Evolutionary conservation across 2,329 filamentous ascomycete species (phyloP).

Genomic region (Pseudogymnoascus sp.): DNA sequence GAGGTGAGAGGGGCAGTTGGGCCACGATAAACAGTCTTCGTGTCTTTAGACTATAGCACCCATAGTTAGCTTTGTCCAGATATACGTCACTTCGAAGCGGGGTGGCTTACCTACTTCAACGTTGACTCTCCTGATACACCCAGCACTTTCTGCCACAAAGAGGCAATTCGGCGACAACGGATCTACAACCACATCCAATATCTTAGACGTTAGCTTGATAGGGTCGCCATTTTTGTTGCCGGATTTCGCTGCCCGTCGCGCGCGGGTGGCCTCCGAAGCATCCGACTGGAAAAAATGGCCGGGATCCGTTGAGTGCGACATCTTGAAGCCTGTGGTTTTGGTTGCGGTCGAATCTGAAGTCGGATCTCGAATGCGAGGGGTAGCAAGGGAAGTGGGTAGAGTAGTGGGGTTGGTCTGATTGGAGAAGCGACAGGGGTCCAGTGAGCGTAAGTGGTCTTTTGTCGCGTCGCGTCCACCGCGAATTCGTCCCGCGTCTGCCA

Average conservation of each 20-base stretch:
- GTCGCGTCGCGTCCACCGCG: slow-evolving; percentile 18
- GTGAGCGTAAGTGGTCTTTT: slow-evolving; percentile 8
- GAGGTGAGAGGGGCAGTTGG: slow-evolving; percentile 75
- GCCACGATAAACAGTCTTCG: slow-evolving; percentile 54
- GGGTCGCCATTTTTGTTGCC: slow-evolving; percentile 76
- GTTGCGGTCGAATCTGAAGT: background rate
- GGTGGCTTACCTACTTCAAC: slow-evolving; percentile 59
- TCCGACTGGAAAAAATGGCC: slow-evolving; percentile 90
- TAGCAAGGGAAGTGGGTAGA: background rate
- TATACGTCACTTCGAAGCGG: background rate
- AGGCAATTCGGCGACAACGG: slow-evolving; percentile 53
- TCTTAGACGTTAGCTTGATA: slow-evolving; percentile 74
- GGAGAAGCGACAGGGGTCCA: slow-evolving; percentile 16
- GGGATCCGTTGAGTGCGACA: slow-evolving; percentile 63
- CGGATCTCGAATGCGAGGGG: background rate
- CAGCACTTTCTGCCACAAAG: slow-evolving; percentile 82
- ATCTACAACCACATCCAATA: slow-evolving; percentile 66
- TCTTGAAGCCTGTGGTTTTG: slow-evolving; percentile 26
- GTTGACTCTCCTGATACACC: slow-evolving; percentile 64
- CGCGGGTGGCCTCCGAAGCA: slow-evolving; percentile 31
- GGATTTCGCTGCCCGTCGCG: slow-evolving; percentile 60
- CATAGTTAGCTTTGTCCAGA: background rate
- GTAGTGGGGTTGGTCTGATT: slow-evolving; percentile 4
- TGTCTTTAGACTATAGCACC: slow-evolving; percentile 34
- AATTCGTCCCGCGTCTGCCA: slow-evolving; percentile 10